These are phyloP conservation scores for Syzygium aromaticum DNA, from an alignment of 345 rosid genomes.

Conservation along the genomic window DNA sequence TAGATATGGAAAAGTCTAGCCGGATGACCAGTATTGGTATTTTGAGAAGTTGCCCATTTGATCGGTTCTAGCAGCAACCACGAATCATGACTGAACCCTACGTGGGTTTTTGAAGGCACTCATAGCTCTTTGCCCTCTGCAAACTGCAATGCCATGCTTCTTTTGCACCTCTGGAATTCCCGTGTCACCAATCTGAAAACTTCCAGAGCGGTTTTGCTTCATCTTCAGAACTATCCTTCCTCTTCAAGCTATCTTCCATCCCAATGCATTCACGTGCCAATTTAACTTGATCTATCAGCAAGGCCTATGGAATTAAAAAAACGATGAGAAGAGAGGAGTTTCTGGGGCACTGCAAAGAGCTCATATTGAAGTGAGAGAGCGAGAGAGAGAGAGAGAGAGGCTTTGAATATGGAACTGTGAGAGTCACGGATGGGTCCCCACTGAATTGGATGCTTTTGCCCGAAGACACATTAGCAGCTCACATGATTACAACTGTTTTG, in stretches of 20 bases:
- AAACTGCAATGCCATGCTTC: not conserved
- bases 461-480: slow-evolving; percentile 1
- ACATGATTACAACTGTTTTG: slow-evolving; percentile 8
- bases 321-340: not conserved
- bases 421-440: not conserved
- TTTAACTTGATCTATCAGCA: not conserved
- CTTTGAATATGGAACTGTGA: not conserved
- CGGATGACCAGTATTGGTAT: not conserved
- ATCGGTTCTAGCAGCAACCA: not conserved
- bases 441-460: slow-evolving; percentile 6
- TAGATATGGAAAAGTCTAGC: not conserved
- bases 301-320: not conserved
- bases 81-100: not conserved
- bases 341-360: not conserved
- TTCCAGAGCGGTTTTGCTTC: not conserved
- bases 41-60: not conserved
- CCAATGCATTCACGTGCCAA: not conserved
- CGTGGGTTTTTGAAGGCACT: not conserved
- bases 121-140: not conserved
- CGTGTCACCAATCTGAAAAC: not conserved
- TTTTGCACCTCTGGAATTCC: not conserved
- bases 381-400: not conserved
- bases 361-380: not conserved
- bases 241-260: not conserved
- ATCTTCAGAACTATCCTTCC: not conserved